These are phyloP conservation scores for Anethum foeniculum DNA, from an alignment of 140 eudicot genomes.

Conservation along the genomic window DNA sequence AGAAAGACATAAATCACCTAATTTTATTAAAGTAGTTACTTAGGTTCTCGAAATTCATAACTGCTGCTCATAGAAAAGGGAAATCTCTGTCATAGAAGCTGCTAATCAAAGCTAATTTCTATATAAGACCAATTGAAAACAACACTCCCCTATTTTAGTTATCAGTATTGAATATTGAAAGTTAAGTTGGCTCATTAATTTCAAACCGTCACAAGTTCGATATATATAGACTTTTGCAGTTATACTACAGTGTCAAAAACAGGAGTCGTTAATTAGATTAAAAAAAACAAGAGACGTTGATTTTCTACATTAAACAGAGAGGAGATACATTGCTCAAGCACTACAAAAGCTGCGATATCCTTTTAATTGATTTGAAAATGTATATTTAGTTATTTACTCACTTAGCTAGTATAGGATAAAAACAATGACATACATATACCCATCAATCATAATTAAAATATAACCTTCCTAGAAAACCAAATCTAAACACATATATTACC, in stretches of 20 bases:
- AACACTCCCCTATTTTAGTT: neutral
- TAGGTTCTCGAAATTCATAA: no score
- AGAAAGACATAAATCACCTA: slow-evolving; percentile 6
- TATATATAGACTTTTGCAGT: neutral
- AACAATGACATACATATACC: no score
- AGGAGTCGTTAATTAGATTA: no score
- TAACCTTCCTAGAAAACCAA: neutral
- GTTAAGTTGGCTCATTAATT: neutral
- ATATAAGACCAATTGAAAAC: neutral
- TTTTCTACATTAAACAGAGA: neutral
- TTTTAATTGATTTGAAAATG: no score
- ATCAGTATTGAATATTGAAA: neutral
- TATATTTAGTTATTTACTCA: no score
- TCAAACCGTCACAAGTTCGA: neutral
- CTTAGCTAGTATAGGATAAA: no score
- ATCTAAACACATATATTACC: neutral
- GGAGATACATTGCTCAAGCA: neutral
- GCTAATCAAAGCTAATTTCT: slow-evolving; percentile 32
- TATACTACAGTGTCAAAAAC: neutral
- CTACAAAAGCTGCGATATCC: neutral
- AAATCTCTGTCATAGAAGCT: slow-evolving; percentile 68
- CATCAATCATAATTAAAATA: no score
- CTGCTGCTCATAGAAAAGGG: slow-evolving; percentile 28
- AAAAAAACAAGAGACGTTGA: neutral
- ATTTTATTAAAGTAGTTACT: no score